phyloP scores from a whole-genome alignment of 169 alveolate species.

The Cryptosporidium viatorum region DNA sequence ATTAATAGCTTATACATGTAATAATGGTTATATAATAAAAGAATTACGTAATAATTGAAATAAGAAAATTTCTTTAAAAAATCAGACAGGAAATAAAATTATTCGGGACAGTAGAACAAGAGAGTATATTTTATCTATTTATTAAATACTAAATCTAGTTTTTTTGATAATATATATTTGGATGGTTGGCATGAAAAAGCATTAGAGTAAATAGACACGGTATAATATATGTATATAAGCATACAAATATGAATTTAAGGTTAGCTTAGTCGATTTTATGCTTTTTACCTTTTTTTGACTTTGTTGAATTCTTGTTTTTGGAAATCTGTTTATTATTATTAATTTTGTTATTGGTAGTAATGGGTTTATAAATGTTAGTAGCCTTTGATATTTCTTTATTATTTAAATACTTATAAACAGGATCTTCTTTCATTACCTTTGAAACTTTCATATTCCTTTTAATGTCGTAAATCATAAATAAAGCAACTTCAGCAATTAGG shows the following conservation, averaged over 20 bases:
- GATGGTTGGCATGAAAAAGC: background rate
- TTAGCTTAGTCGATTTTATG: slow-evolving; percentile 21
- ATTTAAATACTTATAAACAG: slow-evolving; percentile 26
- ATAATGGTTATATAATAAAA: background rate
- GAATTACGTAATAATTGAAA: too few relatives aligned
- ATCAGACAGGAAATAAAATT: background rate
- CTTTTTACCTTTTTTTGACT: slow-evolving; percentile 37
- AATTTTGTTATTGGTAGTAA: background rate
- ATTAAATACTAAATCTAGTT: too few relatives aligned
- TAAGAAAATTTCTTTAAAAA: too few relatives aligned
- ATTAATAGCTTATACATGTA: background rate
- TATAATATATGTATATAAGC: background rate
- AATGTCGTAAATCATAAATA: slow-evolving; percentile 52
- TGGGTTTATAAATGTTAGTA: background rate
- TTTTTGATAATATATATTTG: too few relatives aligned
- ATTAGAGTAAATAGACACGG: background rate
- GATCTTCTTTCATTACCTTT: slow-evolving; percentile 27
- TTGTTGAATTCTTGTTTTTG: background rate
- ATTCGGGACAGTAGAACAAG: background rate
- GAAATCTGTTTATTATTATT: background rate
- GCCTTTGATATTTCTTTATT: background rate
- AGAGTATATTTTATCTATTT: too few relatives aligned
- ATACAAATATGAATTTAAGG: too few relatives aligned
- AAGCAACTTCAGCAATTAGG: slow-evolving; percentile 56
- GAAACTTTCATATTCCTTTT: slow-evolving; percentile 62